phyloP scores from a whole-genome alignment of 108 stramenopile species.

The Nitzschia inconspicua region DNA sequence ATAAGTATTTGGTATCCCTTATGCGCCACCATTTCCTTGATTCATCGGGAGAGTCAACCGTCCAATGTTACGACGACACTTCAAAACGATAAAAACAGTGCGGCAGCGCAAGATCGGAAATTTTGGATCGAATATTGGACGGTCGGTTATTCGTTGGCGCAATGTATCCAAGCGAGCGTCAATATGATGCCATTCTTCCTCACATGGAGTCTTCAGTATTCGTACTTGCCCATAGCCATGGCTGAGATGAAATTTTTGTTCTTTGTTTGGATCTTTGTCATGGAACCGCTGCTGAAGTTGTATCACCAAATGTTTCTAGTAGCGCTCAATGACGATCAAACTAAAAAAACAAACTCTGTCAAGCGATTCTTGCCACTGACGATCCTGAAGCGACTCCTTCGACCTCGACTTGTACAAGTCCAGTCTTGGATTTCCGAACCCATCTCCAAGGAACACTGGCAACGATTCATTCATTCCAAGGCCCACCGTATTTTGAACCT shows the following conservation, averaged over 20 bases:
- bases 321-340: not conserved
- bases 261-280: conserved; percentile 67
- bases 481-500: conserved; percentile 37
- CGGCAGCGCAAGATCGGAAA: not conserved
- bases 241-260: conserved; percentile 59
- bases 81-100: not conserved
- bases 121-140: conserved; percentile 71
- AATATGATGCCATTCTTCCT: conserved; percentile 46
- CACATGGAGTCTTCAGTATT: conserved; percentile 7
- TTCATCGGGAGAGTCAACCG: conserved; percentile 25
- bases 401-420: conserved; percentile 7
- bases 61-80: not conserved
- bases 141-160: conserved; percentile 49
- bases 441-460: conserved; percentile 30
- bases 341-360: not conserved
- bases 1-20: conserved; percentile 60
- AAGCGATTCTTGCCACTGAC: conserved; percentile 18
- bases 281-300: conserved; percentile 38
- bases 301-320: conserved; percentile 1
- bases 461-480: conserved; percentile 19
- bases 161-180: conserved; percentile 22
- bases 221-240: conserved; percentile 1
- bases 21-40: conserved; percentile 46
- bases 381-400: not conserved
- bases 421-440: conserved; percentile 18